These are phyloP conservation scores for Aspergillus cejpii DNA, from an alignment of 2,329 filamentous ascomycete genomes.

Conservation along the genomic window DNA sequence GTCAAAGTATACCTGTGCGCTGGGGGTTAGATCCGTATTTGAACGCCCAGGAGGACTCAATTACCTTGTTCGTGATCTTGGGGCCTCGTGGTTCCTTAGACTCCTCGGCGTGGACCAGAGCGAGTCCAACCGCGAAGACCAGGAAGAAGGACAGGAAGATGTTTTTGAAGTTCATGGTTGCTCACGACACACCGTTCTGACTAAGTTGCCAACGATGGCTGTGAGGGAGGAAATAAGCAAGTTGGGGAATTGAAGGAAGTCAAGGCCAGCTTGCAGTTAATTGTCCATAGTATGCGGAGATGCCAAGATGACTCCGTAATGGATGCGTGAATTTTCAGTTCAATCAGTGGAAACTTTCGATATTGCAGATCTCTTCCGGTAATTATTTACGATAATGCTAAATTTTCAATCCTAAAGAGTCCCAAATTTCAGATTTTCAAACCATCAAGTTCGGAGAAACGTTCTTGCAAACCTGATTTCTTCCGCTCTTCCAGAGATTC, in stretches of 20 bases:
- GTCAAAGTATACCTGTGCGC: conserved; percentile 55
- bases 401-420: not conserved
- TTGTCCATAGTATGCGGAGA: conserved; percentile 20
- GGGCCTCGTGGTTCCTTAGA: conserved; percentile 60
- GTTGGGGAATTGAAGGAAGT: conserved; percentile 10
- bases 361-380: not conserved
- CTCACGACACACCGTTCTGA: conserved; percentile 10
- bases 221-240: conserved; percentile 13
- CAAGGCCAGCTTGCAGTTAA: conserved; percentile 35
- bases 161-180: conserved; percentile 32
- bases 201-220: conserved; percentile 13
- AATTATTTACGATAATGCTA: not conserved
- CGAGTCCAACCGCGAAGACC: conserved; percentile 64
- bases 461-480: conserved; percentile 30
- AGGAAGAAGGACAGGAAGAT: conserved; percentile 61
- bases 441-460: conserved; percentile 24
- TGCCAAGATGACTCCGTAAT: conserved; percentile 7
- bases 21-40: conserved; percentile 9
- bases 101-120: conserved; percentile 64
- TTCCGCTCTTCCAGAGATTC: conserved; percentile 20
- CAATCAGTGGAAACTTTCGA: not conserved
- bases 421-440: conserved; percentile 9
- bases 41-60: conserved; percentile 1
- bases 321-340: conserved; percentile 11
- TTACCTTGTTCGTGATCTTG: conserved; percentile 87